Conservation (phyloP, 768 basidiomycete genomes). For the Clitopilus hobsonii region DNA sequence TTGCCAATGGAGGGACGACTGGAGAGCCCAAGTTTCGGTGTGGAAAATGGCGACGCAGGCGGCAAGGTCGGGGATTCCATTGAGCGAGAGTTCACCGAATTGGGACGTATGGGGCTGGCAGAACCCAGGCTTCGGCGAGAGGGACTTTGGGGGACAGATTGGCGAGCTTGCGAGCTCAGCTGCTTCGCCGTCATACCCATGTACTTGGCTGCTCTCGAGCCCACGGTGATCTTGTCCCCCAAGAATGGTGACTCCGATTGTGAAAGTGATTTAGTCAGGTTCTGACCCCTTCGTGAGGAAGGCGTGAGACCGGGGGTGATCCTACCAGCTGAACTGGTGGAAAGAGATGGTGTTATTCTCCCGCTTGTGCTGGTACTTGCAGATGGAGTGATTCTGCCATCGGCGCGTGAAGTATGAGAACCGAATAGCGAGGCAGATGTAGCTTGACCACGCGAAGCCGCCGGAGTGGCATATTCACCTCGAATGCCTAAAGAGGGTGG, state of each 20-base stretch:
- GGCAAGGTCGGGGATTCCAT: constrained; percentile 38
- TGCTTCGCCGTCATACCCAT: constrained; percentile 82
- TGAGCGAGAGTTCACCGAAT: constrained; percentile 26
- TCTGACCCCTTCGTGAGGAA: constrained; percentile 25
- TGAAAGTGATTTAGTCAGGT: constrained; percentile 24
- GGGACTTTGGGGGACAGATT: constrained; percentile 26
- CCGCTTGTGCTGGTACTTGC: constrained; percentile 26
- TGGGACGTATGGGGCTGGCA: constrained; percentile 21
- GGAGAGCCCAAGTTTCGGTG: constrained; percentile 51
- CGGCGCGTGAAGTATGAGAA: constrained; percentile 29
- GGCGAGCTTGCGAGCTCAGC: constrained; percentile 53
- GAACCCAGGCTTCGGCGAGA: constrained; percentile 15
- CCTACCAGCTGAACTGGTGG: constrained; percentile 21
- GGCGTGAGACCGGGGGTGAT: constrained; percentile 34
- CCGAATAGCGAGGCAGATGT: constrained; percentile 22
- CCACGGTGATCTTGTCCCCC: constrained; percentile 60
- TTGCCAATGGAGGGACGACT: constrained; percentile 30
- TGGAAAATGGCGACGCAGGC: constrained; percentile 61
- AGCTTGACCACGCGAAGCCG: constrained; percentile 13
- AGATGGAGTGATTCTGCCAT: constrained; percentile 36
- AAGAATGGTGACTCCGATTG: constrained; percentile 26
- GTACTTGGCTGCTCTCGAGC: constrained; percentile 83
- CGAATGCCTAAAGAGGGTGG: constrained; percentile 22
- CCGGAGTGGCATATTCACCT: constrained; percentile 49
- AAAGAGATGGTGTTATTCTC: constrained; percentile 43